phyloP scores from a whole-genome alignment of 352 stramenopile species.

The Phytophthora crassamura region DNA sequence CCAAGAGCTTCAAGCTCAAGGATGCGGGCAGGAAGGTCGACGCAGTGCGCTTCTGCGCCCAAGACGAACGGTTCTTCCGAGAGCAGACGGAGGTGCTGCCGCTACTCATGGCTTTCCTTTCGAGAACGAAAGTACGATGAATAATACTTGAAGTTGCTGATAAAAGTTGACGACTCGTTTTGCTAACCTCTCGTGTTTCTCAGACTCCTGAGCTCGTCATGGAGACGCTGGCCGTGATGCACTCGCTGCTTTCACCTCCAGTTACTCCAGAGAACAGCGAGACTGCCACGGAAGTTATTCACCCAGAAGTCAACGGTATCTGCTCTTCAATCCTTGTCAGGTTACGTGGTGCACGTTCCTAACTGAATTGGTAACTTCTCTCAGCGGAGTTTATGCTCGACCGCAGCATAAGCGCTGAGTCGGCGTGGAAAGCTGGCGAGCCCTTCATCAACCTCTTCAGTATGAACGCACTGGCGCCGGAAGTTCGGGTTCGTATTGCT shows the following conservation, averaged over 20 bases:
- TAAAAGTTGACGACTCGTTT: conserved; percentile 2
- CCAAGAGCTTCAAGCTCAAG: conserved; percentile 75
- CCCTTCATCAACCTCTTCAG: conserved; percentile 49
- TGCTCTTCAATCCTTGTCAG: neutral
- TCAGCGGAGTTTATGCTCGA: conserved; percentile 58
- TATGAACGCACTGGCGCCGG: conserved; percentile 15
- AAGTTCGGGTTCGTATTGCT: conserved; percentile 35
- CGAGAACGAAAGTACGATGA: conserved; percentile 55
- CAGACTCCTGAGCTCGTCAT: conserved; percentile 47
- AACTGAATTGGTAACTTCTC: neutral
- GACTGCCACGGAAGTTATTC: conserved; percentile 19
- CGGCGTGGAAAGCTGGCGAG: conserved; percentile 55
- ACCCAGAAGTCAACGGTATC: conserved; percentile 55
- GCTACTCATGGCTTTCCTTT: conserved; percentile 55
- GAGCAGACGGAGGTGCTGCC: conserved; percentile 64
- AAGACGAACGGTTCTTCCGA: conserved; percentile 62
- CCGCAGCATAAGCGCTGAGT: conserved; percentile 26
- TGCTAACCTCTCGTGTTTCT: neutral
- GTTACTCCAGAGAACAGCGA: conserved; percentile 3
- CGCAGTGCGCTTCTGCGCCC: conserved; percentile 54
- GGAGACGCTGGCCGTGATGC: conserved; percentile 39
- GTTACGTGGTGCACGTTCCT: too few species aligned
- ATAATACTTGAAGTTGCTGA: neutral
- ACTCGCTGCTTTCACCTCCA: conserved; percentile 33
- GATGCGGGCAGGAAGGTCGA: conserved; percentile 69